Percentiles rank a stretch among this genome's conserved stretches.
phyloP scores from a whole-genome alignment of 768 basidiomycete genomes.

The Lactarius deliciosus region DNA sequence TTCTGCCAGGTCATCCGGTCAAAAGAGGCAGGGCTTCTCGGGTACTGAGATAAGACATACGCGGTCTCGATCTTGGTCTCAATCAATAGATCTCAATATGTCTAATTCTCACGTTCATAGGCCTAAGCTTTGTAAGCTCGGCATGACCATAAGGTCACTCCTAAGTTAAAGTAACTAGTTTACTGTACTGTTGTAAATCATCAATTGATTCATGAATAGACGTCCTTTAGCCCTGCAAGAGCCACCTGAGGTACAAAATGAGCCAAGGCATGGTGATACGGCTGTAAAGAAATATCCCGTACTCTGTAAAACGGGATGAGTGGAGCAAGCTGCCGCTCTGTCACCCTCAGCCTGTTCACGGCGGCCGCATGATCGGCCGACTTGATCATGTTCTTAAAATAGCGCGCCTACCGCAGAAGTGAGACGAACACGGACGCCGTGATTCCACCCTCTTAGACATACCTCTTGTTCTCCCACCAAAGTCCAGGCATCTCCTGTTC shows the following conservation, averaged over 20 bases:
- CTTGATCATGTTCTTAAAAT: conserved; percentile 29
- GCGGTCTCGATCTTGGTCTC: too few relatives aligned
- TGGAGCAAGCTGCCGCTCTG: conserved; percentile 19
- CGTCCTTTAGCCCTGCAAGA: conserved; percentile 21
- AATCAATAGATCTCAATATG: too few relatives aligned
- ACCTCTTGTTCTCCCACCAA: conserved; percentile 95
- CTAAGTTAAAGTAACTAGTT: neutral
- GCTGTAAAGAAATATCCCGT: neutral
- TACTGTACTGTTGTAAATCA: neutral
- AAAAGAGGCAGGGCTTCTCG: neutral
- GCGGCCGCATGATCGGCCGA: conserved; percentile 17
- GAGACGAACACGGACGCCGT: neutral
- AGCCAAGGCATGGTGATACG: neutral
- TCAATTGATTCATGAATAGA: conserved; percentile 17
- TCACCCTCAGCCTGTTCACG: conserved; percentile 15
- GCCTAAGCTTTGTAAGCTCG: too few relatives aligned
- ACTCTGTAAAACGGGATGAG: conserved; percentile 25
- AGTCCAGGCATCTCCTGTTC: conserved; percentile 88
- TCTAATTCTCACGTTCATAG: too few relatives aligned
- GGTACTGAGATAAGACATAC: neutral
- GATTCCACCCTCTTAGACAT: conserved; percentile 11
- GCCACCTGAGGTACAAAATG: conserved; percentile 17
- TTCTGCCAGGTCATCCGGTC: neutral
- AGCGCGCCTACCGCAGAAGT: conserved; percentile 20
- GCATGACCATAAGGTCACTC: too few relatives aligned